Conservation (phyloP, 768 basidiomycete species). For the Tylopilus intermedius region DNA sequence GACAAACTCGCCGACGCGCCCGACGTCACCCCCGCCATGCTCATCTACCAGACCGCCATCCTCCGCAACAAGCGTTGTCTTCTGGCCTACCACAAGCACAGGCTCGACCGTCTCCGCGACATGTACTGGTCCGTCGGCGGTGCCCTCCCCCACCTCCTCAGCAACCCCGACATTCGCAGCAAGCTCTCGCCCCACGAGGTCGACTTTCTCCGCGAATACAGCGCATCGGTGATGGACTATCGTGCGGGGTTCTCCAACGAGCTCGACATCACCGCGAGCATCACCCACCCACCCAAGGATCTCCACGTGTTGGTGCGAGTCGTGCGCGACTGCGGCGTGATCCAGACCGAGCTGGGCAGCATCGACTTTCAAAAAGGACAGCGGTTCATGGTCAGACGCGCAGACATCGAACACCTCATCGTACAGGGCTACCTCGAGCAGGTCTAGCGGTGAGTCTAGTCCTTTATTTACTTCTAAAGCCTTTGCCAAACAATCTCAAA, state of each 20-base stretch:
- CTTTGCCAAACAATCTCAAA: slow-evolving; percentile 24
- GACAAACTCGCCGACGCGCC: slow-evolving; percentile 51
- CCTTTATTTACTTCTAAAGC: slow-evolving; percentile 20
- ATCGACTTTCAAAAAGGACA: slow-evolving; percentile 90
- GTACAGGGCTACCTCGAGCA: slow-evolving; percentile 91
- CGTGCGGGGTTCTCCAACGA: slow-evolving; percentile 81
- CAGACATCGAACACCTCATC: slow-evolving; percentile 91
- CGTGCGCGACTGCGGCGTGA: slow-evolving; percentile 82
- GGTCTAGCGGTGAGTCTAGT: slow-evolving; percentile 39
- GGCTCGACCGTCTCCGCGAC: slow-evolving; percentile 76
- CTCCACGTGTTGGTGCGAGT: slow-evolving; percentile 85
- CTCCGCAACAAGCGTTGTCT: slow-evolving; percentile 94
- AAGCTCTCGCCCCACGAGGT: slow-evolving; percentile 78
- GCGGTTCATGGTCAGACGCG: slow-evolving; percentile 80
- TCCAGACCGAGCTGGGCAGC: slow-evolving; percentile 86
- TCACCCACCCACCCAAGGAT: slow-evolving; percentile 82
- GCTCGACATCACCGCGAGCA: slow-evolving; percentile 80
- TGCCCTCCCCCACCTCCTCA: slow-evolving; percentile 77
- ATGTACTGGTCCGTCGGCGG: slow-evolving; percentile 90
- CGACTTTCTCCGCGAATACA: slow-evolving; percentile 81
- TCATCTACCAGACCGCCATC: slow-evolving; percentile 86
- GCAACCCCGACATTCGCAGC: slow-evolving; percentile 58
- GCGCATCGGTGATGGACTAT: slow-evolving; percentile 75
- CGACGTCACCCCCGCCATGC: slow-evolving; percentile 53
- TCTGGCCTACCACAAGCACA: slow-evolving; percentile 86